Evolutionary conservation across 352 stramenopile genomes (phyloP).

Genomic region (Phytophthora pinifolia): DNA sequence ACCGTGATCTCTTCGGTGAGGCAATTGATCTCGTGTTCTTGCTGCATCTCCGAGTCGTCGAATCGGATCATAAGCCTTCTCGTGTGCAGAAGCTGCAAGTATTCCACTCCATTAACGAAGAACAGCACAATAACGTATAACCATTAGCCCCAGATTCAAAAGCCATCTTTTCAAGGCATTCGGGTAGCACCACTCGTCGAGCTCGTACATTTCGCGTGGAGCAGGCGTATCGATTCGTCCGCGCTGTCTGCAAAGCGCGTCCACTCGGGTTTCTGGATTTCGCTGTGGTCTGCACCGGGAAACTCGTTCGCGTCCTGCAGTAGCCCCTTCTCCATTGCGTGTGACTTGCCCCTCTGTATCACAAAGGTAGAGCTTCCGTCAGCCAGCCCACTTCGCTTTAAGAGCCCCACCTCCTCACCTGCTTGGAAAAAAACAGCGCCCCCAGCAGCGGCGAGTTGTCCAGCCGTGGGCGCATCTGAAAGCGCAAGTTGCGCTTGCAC

Average conservation of each 20-base stretch:
- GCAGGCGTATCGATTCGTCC: constrained; percentile 62
- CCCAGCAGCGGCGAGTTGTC: constrained; percentile 40
- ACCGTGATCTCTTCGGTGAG: constrained; percentile 63
- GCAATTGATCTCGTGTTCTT: constrained; percentile 73
- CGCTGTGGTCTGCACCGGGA: constrained; percentile 24
- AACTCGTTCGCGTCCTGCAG: constrained; percentile 61
- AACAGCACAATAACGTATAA: neutral
- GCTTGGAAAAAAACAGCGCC: constrained; percentile 55
- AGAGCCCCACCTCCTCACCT: constrained; percentile 26
- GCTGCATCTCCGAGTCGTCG: constrained; percentile 58
- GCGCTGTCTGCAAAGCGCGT: constrained; percentile 58
- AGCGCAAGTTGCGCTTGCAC: constrained; percentile 58
- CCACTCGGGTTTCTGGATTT: constrained; percentile 58
- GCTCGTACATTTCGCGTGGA: constrained; percentile 68
- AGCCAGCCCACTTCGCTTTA: too few species aligned
- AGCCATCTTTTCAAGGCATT: too few species aligned
- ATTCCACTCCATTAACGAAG: constrained; percentile 52
- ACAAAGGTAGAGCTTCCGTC: neutral
- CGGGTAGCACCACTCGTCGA: neutral
- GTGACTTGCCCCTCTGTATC: constrained; percentile 44
- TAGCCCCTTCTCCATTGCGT: constrained; percentile 63
- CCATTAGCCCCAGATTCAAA: neutral
- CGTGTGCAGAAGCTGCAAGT: constrained; percentile 78
- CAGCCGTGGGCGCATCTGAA: constrained; percentile 51
- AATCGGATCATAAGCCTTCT: constrained; percentile 83